phyloP scores from a whole-genome alignment of 768 basidiomycete genomes.

The Goffeauzyma gilvescens region DNA sequence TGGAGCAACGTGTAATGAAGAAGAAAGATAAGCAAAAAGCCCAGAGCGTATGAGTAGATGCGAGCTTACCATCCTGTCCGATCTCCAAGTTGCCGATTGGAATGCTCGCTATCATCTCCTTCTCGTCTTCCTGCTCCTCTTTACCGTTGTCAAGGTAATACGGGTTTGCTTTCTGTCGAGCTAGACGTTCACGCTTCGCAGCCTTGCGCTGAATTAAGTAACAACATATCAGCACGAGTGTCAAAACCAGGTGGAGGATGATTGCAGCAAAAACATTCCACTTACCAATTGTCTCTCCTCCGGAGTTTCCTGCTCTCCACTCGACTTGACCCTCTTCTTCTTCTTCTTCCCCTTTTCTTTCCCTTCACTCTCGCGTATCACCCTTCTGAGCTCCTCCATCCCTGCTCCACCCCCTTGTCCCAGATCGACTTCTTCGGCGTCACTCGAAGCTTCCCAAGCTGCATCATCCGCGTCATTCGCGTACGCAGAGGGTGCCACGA shows the following conservation, averaged over 20 bases:
- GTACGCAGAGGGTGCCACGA: slow-evolving; percentile 40
- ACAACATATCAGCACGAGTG: slow-evolving; percentile 1
- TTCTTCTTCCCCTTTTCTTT: slow-evolving; percentile 19
- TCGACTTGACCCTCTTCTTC: slow-evolving; percentile 34
- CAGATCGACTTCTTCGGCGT: slow-evolving; percentile 28
- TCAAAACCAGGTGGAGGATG: background rate
- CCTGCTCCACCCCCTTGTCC: slow-evolving; percentile 25
- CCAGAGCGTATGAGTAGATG: no score
- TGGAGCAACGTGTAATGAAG: background rate
- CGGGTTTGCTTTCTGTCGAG: slow-evolving; percentile 64
- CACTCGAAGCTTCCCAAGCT: no score
- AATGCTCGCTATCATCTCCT: no score
- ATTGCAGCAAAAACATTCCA: slow-evolving; percentile 1
- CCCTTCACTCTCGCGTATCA: slow-evolving; percentile 31
- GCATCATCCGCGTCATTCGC: slow-evolving; percentile 15
- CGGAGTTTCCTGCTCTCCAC: slow-evolving; percentile 28
- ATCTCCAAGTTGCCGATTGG: slow-evolving; percentile 66
- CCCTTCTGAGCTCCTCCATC: slow-evolving; percentile 26
- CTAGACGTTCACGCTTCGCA: slow-evolving; percentile 56
- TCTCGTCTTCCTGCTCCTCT: slow-evolving; percentile 37
- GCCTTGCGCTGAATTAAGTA: slow-evolving; percentile 43
- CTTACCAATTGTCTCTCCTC: slow-evolving; percentile 45
- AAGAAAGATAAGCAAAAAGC: background rate
- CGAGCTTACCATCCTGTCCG: slow-evolving; percentile 2
- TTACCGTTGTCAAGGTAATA: slow-evolving; percentile 59